phyloP scores from a whole-genome alignment of 2,329 filamentous ascomycete species.

The Talaromyces sp. region DNA sequence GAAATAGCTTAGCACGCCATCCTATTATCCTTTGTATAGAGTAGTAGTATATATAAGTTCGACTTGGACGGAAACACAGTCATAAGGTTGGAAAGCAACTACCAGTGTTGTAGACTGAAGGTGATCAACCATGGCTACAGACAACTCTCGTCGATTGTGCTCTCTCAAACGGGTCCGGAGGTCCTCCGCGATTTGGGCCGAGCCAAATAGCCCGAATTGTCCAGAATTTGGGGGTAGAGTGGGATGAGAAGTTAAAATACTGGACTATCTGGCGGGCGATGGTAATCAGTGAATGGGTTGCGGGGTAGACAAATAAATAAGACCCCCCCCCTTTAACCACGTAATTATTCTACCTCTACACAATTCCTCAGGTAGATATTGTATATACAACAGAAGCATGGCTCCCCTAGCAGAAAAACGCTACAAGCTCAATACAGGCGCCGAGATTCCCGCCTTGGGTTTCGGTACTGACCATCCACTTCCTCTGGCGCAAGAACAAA shows the following conservation, averaged over 20 bases:
- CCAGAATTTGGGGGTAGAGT: not conserved
- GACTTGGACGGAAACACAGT: not conserved
- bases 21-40: not conserved
- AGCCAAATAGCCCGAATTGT: no score
- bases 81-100: no score
- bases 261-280: not conserved
- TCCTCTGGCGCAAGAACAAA: no score
- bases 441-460: slow-evolving; percentile 47
- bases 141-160: not conserved
- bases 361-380: not conserved
- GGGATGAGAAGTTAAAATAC: not conserved
- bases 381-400: not conserved
- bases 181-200: not conserved
- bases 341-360: not conserved
- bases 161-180: not conserved
- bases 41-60: no score
- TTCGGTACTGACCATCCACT: slow-evolving; percentile 35
- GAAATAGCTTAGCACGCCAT: not conserved
- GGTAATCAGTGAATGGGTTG: not conserved
- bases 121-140: not conserved
- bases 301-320: not conserved
- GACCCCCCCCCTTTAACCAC: not conserved
- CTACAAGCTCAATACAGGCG: slow-evolving; percentile 49
- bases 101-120: not conserved
- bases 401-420: slow-evolving; percentile 26